Evolutionary conservation across 768 basidiomycete species (phyloP).

Genomic region (button mushroom (Agaricus bisporus)): DNA sequence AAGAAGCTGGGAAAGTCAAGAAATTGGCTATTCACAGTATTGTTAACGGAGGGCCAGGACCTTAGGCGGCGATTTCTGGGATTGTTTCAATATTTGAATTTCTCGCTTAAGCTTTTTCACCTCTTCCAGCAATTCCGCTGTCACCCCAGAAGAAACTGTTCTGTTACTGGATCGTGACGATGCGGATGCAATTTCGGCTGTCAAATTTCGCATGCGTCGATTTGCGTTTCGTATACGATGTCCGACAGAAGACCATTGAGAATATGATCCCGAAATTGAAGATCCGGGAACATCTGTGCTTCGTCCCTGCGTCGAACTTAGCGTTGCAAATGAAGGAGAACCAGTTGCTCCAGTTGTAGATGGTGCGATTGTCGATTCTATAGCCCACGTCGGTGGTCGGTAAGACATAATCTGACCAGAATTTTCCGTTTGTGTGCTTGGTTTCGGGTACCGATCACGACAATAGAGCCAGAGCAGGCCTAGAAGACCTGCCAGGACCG

Average conservation of each 20-base stretch:
- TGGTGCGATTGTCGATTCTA: not conserved
- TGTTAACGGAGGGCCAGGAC: too few species aligned
- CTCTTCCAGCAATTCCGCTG: constrained; percentile 22
- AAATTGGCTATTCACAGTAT: too few species aligned
- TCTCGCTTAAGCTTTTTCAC: constrained; percentile 20
- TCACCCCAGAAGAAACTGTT: constrained; percentile 10
- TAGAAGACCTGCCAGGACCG: constrained; percentile 1
- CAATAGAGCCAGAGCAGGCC: constrained; percentile 5
- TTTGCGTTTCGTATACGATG: constrained; percentile 20
- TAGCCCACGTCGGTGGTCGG: not conserved
- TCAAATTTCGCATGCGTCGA: constrained; percentile 16
- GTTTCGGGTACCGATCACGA: not conserved
- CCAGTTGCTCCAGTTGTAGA: not conserved
- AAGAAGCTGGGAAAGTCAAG: too few species aligned
- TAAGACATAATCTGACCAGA: not conserved
- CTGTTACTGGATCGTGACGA: not conserved
- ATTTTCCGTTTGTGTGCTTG: not conserved
- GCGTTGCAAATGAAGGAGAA: not conserved
- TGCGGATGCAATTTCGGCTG: constrained; percentile 18
- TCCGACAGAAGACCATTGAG: constrained; percentile 7
- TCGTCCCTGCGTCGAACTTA: not conserved
- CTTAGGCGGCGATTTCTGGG: too few species aligned
- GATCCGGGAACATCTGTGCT: not conserved
- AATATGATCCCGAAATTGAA: not conserved
- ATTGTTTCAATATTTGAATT: constrained; percentile 19